Base-by-base conservation (phyloP, 192 early-diverging fungal genomes). In the Linnemannia exigua region DNA sequence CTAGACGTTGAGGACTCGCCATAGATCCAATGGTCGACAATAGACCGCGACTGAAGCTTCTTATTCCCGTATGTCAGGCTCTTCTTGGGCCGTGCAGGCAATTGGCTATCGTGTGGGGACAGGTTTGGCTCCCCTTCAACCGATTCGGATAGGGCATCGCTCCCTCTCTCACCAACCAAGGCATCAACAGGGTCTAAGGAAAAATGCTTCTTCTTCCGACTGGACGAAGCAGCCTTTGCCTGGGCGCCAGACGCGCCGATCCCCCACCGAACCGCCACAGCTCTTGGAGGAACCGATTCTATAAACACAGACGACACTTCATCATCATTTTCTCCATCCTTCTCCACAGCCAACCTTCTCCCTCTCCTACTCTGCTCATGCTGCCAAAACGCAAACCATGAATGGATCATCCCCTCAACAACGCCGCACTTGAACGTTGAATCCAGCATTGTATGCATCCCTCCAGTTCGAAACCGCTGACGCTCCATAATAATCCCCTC, bases 401-500 rank as follows among this genome's bases (percentile, higher is more conserved):
- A 36, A 54, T 90, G 89, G 33, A 90, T 76, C 76, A 90, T 81
- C 0, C 88, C 87, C 38, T 91, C 91, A 17, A 91, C 72, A 14
- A 81, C 74, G 46, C 88, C 89, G 61, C 88, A 88, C 28, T 82
- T 66, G 51, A 91, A 73, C 0, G 88, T 87, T 31, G 58, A 41
- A 31, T 91, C 89, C 74, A 90, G 66, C 1, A 91, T 77, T 25
- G 61, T 51, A 28, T 67, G 58, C 28, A 80, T 78, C 14, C 91
- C 88, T 31, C 37, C 70, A 2, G 87, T 72, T 12, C 91, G 70
- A 46, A 87, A 89, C 44, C 91, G 63, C 36, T 91, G 91, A 33
- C 73, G 82, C 51, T 91, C 91, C 14, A 91, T 28, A 16, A 88
- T 36, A 5, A 91, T 52, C 0, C 77, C 82, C 25, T 69, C 48